Evolutionary conservation across 257 asterid genomes (phyloP).

Genomic region (Salvia rosmarinus): DNA sequence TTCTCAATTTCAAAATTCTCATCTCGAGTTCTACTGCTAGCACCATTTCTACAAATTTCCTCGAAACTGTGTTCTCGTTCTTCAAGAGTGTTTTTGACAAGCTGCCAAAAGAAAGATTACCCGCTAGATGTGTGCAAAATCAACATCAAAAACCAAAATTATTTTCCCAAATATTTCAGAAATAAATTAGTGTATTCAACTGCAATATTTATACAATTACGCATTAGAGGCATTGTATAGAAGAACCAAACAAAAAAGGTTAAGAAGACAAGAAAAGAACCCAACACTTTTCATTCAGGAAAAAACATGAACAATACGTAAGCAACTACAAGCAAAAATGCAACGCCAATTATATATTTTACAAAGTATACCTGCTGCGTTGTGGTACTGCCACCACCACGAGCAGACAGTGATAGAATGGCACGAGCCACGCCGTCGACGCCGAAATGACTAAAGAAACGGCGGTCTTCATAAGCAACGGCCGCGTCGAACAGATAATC

Average conservation of each 20-base stretch:
- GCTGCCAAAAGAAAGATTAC: no score
- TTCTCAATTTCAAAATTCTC: slow-evolving; percentile 38
- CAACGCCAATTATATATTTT: background rate
- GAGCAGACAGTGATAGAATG: slow-evolving; percentile 38
- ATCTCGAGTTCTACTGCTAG: slow-evolving; percentile 41
- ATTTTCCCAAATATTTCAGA: background rate
- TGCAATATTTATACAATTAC: background rate
- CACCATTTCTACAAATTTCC: slow-evolving; percentile 40
- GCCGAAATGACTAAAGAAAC: slow-evolving; percentile 40
- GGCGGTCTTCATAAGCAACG: slow-evolving; percentile 43
- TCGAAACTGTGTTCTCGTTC: slow-evolving; percentile 41
- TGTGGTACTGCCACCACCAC: slow-evolving; percentile 46
- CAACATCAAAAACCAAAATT: background rate
- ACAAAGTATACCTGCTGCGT: slow-evolving; percentile 39
- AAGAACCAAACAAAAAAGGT: background rate
- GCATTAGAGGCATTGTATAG: background rate
- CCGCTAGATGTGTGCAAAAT: slow-evolving; percentile 7
- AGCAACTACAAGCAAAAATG: background rate
- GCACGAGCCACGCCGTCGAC: slow-evolving; percentile 44
- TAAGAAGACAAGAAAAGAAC: background rate
- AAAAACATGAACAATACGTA: slow-evolving; percentile 34
- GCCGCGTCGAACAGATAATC: slow-evolving; percentile 40
- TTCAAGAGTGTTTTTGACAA: slow-evolving; percentile 41
- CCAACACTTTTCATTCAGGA: slow-evolving; percentile 34
- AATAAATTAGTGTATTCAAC: background rate